These are phyloP conservation scores for Discostella stelligeroides DNA, from an alignment of 108 stramenopile species.

Conservation along the genomic window DNA sequence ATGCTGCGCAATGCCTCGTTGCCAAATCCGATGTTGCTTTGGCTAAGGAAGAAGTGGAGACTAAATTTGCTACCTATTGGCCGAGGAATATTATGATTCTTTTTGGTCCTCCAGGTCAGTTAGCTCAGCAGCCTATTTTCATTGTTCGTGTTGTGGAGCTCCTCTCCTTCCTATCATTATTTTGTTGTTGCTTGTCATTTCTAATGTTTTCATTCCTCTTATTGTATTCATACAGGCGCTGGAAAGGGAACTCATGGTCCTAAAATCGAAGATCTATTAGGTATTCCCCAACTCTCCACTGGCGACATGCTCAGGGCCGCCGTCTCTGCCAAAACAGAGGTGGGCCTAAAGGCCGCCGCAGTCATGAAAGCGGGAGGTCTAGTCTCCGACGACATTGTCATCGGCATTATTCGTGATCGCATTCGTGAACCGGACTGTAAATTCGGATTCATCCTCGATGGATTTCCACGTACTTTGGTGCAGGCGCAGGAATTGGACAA, in stretches of 20 bases:
- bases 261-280: conserved; percentile 83
- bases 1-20: conserved; percentile 27
- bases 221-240: conserved; percentile 39
- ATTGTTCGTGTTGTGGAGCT: not conserved
- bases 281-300: conserved; percentile 89
- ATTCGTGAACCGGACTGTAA: conserved; percentile 91
- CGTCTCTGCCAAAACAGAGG: conserved; percentile 92
- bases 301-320: conserved; percentile 99
- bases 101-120: conserved; percentile 50
- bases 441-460: conserved; percentile 98
- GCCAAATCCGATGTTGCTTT: conserved; percentile 8
- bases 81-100: conserved; percentile 87
- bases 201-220: not conserved
- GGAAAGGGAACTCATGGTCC: conserved; percentile 92
- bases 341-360: conserved; percentile 95
- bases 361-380: conserved; percentile 98
- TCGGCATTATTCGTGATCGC: conserved; percentile 94
- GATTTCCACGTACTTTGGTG: conserved; percentile 96
- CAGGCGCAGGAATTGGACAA: conserved; percentile 96
- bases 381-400: conserved; percentile 96
- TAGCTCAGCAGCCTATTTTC: not conserved
- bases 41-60: conserved; percentile 63
- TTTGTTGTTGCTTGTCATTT: not conserved
- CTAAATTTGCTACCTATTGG: conserved; percentile 90
- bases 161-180: not conserved